A percentile compares a stretch with the other conserved stretches of the same genome.
These are phyloP conservation scores for Eucalyptus pumila DNA, from an alignment of 345 rosid genomes.

Conservation along the genomic window DNA sequence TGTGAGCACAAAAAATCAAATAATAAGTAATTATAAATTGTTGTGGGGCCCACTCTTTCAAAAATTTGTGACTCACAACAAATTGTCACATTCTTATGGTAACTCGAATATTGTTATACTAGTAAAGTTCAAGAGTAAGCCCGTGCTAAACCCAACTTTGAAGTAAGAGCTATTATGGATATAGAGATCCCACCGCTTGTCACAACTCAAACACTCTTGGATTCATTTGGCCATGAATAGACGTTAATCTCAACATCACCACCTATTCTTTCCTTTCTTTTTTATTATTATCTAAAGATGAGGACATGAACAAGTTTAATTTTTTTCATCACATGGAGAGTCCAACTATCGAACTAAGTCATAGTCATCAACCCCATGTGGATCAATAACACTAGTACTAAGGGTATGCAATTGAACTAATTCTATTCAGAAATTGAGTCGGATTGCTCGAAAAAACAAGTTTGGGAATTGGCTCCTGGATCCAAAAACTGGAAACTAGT, in stretches of 20 bases:
- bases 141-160: not conserved
- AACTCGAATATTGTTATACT: no score
- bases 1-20: no score
- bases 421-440: no score
- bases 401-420: accelerated
- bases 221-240: not conserved
- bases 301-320: not conserved
- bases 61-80: no score
- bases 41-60: no score
- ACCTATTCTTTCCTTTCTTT: not conserved
- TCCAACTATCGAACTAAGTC: not conserved
- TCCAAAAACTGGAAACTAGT: no score
- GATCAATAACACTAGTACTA: not conserved
- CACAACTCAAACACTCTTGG: not conserved
- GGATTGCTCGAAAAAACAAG: no score
- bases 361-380: not conserved
- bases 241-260: not conserved
- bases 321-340: not conserved
- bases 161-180: not conserved
- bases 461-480: no score
- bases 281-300: not conserved
- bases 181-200: not conserved
- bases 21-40: no score
- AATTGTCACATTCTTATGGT: accelerated
- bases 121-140: not conserved